Conservation (phyloP, 192 early-diverging fungal species). For the Backusella luteola region DNA sequence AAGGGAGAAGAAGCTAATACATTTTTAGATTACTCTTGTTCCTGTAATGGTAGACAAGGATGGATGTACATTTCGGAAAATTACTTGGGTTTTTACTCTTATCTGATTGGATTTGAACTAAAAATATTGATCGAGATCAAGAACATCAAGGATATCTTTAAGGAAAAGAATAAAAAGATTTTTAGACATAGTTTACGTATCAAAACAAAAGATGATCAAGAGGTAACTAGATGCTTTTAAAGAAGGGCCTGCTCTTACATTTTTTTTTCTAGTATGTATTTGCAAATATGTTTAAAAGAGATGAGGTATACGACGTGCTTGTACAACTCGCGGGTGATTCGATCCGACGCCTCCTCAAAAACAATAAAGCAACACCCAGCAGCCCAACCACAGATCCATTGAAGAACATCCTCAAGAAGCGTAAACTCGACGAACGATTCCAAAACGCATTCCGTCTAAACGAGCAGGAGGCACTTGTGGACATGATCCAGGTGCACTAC, state of each 20-base stretch:
- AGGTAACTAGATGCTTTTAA: conserved; percentile 45
- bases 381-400: conserved; percentile 55
- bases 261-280: conserved; percentile 67
- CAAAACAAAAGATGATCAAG: conserved; percentile 72
- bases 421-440: conserved; percentile 78
- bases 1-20: neutral
- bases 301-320: conserved; percentile 91
- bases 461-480: conserved; percentile 66
- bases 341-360: conserved; percentile 86
- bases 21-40: conserved; percentile 86
- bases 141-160: conserved; percentile 82
- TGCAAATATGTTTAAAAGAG: conserved; percentile 93
- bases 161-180: conserved; percentile 84
- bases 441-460: conserved; percentile 79
- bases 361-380: conserved; percentile 32
- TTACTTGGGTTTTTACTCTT: conserved; percentile 94
- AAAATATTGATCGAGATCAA: conserved; percentile 89
- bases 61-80: conserved; percentile 97
- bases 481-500: conserved; percentile 48
- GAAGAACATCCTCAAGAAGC: conserved; percentile 61
- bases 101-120: conserved; percentile 90
- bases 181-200: conserved; percentile 90
- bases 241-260: neutral
- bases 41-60: conserved; percentile 84
- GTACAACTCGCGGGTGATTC: conserved; percentile 85